Base-by-base conservation (phyloP, 345 rosid genomes). In the Reutealis trisperma region DNA sequence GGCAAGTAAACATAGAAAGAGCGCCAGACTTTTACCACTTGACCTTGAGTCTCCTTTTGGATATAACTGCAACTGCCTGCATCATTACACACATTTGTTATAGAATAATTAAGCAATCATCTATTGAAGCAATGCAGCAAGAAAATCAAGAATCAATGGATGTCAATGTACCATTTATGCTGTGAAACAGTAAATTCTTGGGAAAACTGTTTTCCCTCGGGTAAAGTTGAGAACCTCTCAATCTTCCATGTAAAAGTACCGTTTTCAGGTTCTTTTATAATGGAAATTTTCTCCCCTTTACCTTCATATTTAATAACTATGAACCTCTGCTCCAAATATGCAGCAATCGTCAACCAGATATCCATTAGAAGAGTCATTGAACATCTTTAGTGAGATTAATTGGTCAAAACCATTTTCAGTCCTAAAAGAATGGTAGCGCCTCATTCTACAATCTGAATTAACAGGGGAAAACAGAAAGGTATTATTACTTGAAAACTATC, bases 261-360 rank as follows among this genome's bases (percentile, higher is more conserved):
- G 14, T 22, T 24, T 22, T 21, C 6, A 47, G 77, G 77, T 24
- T 42, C 57, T 19, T 18, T 72, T 0, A 44, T 42, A 44, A 59
- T 2, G 12, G 55, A 72, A 5, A 72, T 8, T 10, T 44, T 15
- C 32, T 72, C 64, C 21, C 66, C 75, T 59, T 72, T 41, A 2
- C 54, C 75, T 59, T 44, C 16, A 22, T 0, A 13, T 7, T 65
- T 42, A 16, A 65, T 22, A 15, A 66, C 52, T n/a, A 54, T 65
- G 54, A 51, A 66, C 78, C 51, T 65, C 77, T n/a, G 10, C 71
- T 10, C 78, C 78, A 16, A 75, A 66, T 13, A 37, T 71, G 7
- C 78, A 51, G 16, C 64, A 75, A 75, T 75, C 71, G 13, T 67
- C 72, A 8, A 65, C 18, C 9, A 75, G 51, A 58, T 75, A 75